These are phyloP conservation scores for Gaultheria prostrata DNA, from an alignment of 148 eudicot species.

Conservation along the genomic window DNA sequence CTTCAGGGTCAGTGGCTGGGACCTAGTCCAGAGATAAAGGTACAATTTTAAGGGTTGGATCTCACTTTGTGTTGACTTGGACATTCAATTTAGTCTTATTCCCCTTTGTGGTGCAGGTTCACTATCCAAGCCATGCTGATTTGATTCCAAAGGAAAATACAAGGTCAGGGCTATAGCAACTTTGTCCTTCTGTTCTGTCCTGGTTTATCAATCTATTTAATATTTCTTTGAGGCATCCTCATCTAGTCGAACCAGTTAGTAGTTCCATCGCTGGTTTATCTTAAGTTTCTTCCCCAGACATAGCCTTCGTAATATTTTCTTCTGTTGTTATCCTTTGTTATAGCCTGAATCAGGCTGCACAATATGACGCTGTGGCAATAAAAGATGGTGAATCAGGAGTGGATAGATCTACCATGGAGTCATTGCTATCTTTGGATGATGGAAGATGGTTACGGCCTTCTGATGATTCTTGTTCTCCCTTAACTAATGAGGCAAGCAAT, in stretches of 20 bases:
- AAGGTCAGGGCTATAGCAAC: slow-evolving; percentile 46
- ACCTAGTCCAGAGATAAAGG: slow-evolving; percentile 77
- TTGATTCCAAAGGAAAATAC: slow-evolving; percentile 44
- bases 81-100: slow-evolving; percentile 8
- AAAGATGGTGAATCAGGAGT: slow-evolving; percentile 39
- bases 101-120: slow-evolving; percentile 47
- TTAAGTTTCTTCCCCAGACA: not conserved
- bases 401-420: slow-evolving; percentile 64
- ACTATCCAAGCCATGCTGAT: slow-evolving; percentile 71
- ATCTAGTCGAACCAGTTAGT: not conserved
- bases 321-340: slow-evolving; percentile 18
- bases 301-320: slow-evolving; percentile 28
- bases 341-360: slow-evolving; percentile 52
- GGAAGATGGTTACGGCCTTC: slow-evolving; percentile 71
- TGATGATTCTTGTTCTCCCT: slow-evolving; percentile 36
- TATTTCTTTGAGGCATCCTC: not conserved
- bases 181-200: not conserved
- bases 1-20: slow-evolving; percentile 79
- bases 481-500: slow-evolving; percentile 23
- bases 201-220: slow-evolving; percentile 7
- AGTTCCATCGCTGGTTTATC: not conserved
- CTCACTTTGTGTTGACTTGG: not conserved
- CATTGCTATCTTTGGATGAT: slow-evolving; percentile 85
- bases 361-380: slow-evolving; percentile 37
- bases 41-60: slow-evolving; percentile 15